These are phyloP conservation scores for Podosphaera aphanis DNA, from an alignment of 2,329 filamentous ascomycete species.

Conservation along the genomic window DNA sequence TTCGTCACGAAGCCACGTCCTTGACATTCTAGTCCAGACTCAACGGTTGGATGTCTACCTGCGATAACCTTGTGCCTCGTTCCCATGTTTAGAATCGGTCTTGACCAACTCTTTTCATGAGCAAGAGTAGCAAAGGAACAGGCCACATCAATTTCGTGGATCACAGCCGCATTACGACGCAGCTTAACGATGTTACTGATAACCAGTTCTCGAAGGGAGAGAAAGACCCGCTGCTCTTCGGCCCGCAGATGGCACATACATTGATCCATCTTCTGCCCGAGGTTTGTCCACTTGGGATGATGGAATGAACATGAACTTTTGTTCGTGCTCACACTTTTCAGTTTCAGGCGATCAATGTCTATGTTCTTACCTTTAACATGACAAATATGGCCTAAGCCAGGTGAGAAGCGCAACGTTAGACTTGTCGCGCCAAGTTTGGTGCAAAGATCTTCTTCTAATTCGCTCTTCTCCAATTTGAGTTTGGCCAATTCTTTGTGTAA, in stretches of 20 bases:
- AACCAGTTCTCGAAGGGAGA: constrained; percentile 48
- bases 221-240: constrained; percentile 68
- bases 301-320: constrained; percentile 73
- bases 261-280: constrained; percentile 62
- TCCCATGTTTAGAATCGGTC: constrained; percentile 46
- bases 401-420: constrained; percentile 65
- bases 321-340: constrained; percentile 44
- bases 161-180: constrained; percentile 67
- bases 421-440: constrained; percentile 34
- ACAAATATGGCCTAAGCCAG: constrained; percentile 69
- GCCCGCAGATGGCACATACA: constrained; percentile 52
- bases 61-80: constrained; percentile 54
- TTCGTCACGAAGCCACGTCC: constrained; percentile 68
- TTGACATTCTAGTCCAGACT: constrained; percentile 54
- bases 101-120: constrained; percentile 44
- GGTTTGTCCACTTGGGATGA: constrained; percentile 56
- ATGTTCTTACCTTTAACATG: constrained; percentile 70
- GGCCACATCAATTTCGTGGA: constrained; percentile 81
- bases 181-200: constrained; percentile 65
- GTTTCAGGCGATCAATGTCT: constrained; percentile 9
- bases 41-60: constrained; percentile 81
- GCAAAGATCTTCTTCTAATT: constrained; percentile 37
- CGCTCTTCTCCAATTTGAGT: constrained; percentile 34
- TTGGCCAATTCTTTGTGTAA: constrained; percentile 45
- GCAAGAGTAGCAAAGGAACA: constrained; percentile 69